Percentiles rank a stretch among this genome's conserved stretches.
Conservation (phyloP, 495 filamentous ascomycete species). For the Annulohypoxylon nitens region DNA sequence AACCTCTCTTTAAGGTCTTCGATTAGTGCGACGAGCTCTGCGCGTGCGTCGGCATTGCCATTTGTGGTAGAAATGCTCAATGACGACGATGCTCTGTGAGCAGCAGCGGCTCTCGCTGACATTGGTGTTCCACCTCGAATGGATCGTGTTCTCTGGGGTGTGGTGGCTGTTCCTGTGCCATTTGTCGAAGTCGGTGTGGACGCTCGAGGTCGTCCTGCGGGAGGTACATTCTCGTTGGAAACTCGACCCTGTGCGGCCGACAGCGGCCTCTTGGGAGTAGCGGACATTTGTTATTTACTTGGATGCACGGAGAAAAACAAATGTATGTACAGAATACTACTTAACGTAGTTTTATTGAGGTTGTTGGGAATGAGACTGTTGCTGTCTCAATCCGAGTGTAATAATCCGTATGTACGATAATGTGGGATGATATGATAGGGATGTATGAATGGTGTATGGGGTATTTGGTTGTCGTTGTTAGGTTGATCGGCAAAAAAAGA, state of each 20-base stretch:
- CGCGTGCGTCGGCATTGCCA: constrained; percentile 67
- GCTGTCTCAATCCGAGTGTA: constrained; percentile 27
- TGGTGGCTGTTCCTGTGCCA: constrained; percentile 38
- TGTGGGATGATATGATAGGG: constrained; percentile 23
- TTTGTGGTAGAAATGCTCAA: constrained; percentile 70
- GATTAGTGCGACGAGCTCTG: constrained; percentile 80
- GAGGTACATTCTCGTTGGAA: constrained; percentile 50
- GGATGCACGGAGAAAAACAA: constrained; percentile 21
- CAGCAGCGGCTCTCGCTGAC: constrained; percentile 74
- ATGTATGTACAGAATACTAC: constrained; percentile 40
- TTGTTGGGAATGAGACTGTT: constrained; percentile 16
- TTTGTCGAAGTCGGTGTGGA: constrained; percentile 54
- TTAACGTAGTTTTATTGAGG: constrained; percentile 17
- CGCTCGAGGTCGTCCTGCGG: constrained; percentile 47
- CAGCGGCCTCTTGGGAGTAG: constrained; percentile 61
- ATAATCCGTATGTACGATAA: constrained; percentile 21
- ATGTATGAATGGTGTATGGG: constrained; percentile 10
- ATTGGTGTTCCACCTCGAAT: constrained; percentile 69
- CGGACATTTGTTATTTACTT: constrained; percentile 48
- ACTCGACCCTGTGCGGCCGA: constrained; percentile 56
- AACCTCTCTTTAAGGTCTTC: constrained; percentile 87
- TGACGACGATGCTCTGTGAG: constrained; percentile 72
- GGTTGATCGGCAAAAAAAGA: constrained; percentile 25
- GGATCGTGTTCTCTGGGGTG: constrained; percentile 64
- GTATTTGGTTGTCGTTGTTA: constrained; percentile 32